Evolutionary conservation across 768 basidiomycete species (phyloP), one percentile per base, ranked within the genome.

Genomic region (Hirschioporus abietinus): DNA sequence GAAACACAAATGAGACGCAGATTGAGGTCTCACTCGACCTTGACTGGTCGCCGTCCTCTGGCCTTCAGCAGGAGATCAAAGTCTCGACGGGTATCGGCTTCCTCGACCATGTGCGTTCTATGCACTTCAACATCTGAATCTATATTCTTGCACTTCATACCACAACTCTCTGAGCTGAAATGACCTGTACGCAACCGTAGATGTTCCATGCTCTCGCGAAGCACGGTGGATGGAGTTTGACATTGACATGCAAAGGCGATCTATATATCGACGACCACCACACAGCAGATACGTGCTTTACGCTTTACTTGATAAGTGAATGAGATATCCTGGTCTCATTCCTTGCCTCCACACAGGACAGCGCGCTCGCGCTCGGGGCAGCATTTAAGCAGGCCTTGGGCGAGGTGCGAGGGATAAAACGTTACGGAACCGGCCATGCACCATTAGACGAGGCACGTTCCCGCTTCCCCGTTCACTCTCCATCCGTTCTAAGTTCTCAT

Each of bases 201-300:
- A 99, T 99, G 97, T 95, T 95, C 76, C 89, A 94, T 69, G 96
- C 97, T 1, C 86, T 99, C 4, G 96, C 97, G 36, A 99, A 99
- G 76, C 97, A 99, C 78, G 86, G 93, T 23, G 95, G 95, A 66
- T 92, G 97, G 88, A 95, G 94, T 0, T 81, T 99, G 68, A 87
- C 84, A 23, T 84, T 99, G 80, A 90, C 91, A 71, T 98, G 95
- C 78, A 88, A 92, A 74, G 97, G 97, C 57, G 97, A 99, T 76
- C 83, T 99, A 8, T 93, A 90, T 86, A 97, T 99, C 67, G 97
- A 99, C 78, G 97, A 99, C 79, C 97, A 99, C 73, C 97, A 99
- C 78, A 94, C 96, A 61, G 94, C 96, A 85, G 97, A 99, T 92
- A 87, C 88, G 90, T 88, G 63, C 23, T 63, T 34, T n/a, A n/a